Base-by-base conservation (phyloP, 139 green algal species). In the Chlorella sp. region DNA sequence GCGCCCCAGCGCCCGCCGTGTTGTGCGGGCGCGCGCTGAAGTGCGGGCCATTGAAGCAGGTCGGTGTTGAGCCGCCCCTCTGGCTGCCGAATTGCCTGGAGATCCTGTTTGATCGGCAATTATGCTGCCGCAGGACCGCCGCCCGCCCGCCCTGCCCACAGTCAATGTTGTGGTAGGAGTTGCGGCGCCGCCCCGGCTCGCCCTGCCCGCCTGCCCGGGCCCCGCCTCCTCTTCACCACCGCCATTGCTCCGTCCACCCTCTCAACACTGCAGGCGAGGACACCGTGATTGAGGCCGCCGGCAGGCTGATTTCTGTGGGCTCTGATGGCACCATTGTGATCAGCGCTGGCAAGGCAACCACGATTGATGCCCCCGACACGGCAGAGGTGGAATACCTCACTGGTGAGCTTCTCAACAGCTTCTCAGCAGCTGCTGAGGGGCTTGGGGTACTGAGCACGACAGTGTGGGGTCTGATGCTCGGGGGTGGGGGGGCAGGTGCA, bases 331-430 rank as follows among this genome's bases (percentile, higher is more conserved):
- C 75, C 75, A 81, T 81, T 36, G 75, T 81, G n/a, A 81, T 81
- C 34, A 48, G n/a, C 34, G 30, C 75, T 36, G 75, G 75, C n/a
- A 81, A 81, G 75, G 34, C 75, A 16, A 7, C 75, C 75, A 0
- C n/a, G 16, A 34, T 5, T 34, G 28, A 42, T 34, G 34, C 53
- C 16, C n/a, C n/a, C 18, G 82, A 48, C 0, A 18, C 32, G 14
- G 61, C 57, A 3, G 82, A 86, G 82, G n/a, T 86, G 16, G 82
- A 86, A n/a, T 86, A 86, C 82, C 82, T 86, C n/a, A 76, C 57
- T 19, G 82, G 75, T 81, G 75, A 81, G 75, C 37, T 2, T 30
- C 71, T 39, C 3, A 5, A 78, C 30, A 12, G 1, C 71, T n/a
- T 12, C 28, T 39, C 73, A 26, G 64, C 22, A 32, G 5, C 22